Conservation (phyloP, 306 rosid genomes). For the Herpetospermum pedunculosum region DNA sequence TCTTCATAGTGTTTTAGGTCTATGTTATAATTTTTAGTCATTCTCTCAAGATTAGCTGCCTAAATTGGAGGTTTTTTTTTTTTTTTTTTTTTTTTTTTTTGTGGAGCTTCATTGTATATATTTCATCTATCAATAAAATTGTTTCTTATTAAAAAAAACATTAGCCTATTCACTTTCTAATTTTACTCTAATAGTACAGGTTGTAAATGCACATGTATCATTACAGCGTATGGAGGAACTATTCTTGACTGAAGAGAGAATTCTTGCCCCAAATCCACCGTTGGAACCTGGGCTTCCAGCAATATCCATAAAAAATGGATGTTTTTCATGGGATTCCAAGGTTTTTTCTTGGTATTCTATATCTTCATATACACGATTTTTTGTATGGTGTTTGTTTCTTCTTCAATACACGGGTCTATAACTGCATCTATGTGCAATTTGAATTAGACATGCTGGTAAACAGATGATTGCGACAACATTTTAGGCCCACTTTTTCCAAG, state of each 20-base stretch:
- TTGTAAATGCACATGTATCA: slow-evolving; percentile 73
- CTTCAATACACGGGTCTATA: neutral
- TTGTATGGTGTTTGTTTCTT: neutral
- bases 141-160: neutral
- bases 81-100: too few relatives aligned
- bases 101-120: neutral
- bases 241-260: slow-evolving; percentile 50
- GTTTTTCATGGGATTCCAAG: slow-evolving; percentile 77
- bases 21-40: neutral
- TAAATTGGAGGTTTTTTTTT: neutral
- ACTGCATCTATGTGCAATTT: neutral
- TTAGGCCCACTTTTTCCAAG: neutral
- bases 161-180: neutral
- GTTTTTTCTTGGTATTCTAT: slow-evolving; percentile 20
- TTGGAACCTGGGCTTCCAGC: slow-evolving; percentile 60
- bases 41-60: neutral
- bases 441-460: neutral
- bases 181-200: slow-evolving; percentile 30
- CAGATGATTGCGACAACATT: neutral
- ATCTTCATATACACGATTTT: neutral
- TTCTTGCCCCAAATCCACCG: slow-evolving; percentile 49
- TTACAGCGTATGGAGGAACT: slow-evolving; percentile 78
- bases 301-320: slow-evolving; percentile 57
- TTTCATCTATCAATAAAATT: neutral
- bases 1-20: neutral